Evolutionary conservation across 2,329 filamentous ascomycete genomes (phyloP), one percentile per base, ranked within the genome.

Genomic region (Dendrostoma leiphaemia): DNA sequence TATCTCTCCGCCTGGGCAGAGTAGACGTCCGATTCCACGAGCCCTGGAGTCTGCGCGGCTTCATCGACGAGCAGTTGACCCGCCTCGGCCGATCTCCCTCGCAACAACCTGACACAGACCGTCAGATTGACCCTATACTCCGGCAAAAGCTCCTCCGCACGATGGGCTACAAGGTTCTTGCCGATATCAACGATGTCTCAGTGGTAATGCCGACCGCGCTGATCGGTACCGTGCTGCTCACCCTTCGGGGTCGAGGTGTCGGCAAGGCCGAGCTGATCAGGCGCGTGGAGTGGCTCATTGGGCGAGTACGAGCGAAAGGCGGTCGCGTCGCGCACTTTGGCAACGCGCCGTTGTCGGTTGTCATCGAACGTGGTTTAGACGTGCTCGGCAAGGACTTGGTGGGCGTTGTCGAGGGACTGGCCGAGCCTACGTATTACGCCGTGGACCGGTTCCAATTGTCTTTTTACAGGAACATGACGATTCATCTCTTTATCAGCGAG

Each of bases 381-480:
- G 94, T 97, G 0, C 79, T 99, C 0, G 94, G 94, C 0, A 90
- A 90, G 51, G 89, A 94, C 48, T 80, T 99, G 1, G 91, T 99
- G 0, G 91, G 92, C 4, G 77, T 86, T 4, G 80, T 96, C 0
- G 81, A 86, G 34, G 90, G 87, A 0, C 74, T 99, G 5, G 88
- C 89, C 0, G 94, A 99, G 68, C 90, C 90, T 17, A 97, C 94
- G 0, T 97, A 90, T 71, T 96, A 90, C 64, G 94, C 94, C 4
- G 91, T 97, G 35, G 94, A 99, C 69, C 83, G 91, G 50, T 99
- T 99, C 75, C 94, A 99, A 67, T 81, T 99, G 9, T 96, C 91
- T 0, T 99, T 99, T 71, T 99, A 99, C 73, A 87, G 94, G 49
- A 99, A 99, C 71, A 97, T 97, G 94, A 97, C 93, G 0, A 99